phyloP scores from a whole-genome alignment of 345 rosid species.

The Psidium guajava region DNA sequence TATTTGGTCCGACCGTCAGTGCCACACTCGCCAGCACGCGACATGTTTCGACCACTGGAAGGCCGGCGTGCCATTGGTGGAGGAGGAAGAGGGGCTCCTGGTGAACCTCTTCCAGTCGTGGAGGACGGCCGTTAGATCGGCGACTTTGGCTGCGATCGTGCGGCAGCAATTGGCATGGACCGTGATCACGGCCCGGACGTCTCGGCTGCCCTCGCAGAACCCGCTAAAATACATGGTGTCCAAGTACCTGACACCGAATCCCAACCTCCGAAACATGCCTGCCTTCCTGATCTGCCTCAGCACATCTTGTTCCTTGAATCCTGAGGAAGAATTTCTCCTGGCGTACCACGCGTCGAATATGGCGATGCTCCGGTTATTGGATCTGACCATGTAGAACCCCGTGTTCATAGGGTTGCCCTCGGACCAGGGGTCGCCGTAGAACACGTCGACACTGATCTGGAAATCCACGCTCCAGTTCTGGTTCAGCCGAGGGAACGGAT shows the following conservation, averaged over 20 bases:
- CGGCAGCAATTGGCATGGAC: slow-evolving; percentile 84
- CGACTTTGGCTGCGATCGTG: slow-evolving; percentile 44
- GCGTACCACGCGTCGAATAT: slow-evolving; percentile 53
- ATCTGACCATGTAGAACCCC: slow-evolving; percentile 48
- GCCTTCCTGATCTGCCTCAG: slow-evolving; percentile 19
- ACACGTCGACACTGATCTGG: slow-evolving; percentile 21
- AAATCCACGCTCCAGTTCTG: slow-evolving; percentile 6
- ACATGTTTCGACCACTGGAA: not conserved
- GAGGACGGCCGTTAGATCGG: slow-evolving; percentile 42
- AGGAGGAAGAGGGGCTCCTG: not conserved
- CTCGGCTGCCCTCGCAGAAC: slow-evolving; percentile 52
- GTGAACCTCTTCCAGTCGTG: slow-evolving; percentile 47
- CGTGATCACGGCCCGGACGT: slow-evolving; percentile 33
- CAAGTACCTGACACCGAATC: slow-evolving; percentile 28
- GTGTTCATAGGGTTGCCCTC: slow-evolving; percentile 37
- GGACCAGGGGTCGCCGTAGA: slow-evolving; percentile 15
- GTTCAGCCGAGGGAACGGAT: slow-evolving; percentile 17
- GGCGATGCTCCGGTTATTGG: slow-evolving; percentile 51
- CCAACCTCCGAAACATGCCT: slow-evolving; percentile 24
- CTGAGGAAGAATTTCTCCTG: slow-evolving; percentile 29
- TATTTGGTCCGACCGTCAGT: not conserved
- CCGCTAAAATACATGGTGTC: slow-evolving; percentile 55
- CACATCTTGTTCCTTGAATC: slow-evolving; percentile 70
- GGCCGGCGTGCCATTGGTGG: not conserved
- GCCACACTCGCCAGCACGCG: not conserved